These are phyloP conservation scores for Xylaria flabelliformis DNA, from an alignment of 495 filamentous ascomycete genomes.

Conservation along the genomic window DNA sequence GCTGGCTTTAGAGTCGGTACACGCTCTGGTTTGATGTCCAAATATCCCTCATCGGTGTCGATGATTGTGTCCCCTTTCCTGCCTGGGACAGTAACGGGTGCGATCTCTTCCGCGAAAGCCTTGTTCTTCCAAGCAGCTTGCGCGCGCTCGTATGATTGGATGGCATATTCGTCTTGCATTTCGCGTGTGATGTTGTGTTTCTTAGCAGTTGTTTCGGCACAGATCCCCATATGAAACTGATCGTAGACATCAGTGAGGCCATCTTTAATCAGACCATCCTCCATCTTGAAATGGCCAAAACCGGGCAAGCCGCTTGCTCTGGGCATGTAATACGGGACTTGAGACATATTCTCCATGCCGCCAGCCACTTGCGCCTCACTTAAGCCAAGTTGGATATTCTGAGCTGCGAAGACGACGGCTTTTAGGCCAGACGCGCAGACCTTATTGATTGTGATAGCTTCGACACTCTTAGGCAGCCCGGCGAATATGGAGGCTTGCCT, in stretches of 20 bases:
- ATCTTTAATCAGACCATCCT: slow-evolving; percentile 94
- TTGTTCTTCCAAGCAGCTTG: slow-evolving; percentile 86
- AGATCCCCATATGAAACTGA: slow-evolving; percentile 96
- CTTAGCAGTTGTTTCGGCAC: slow-evolving; percentile 94
- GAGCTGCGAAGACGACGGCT: slow-evolving; percentile 85
- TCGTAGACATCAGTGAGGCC: slow-evolving; percentile 97
- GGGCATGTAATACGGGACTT: slow-evolving; percentile 88
- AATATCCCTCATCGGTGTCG: slow-evolving; percentile 84
- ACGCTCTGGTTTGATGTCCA: slow-evolving; percentile 83
- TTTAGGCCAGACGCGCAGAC: slow-evolving; percentile 96
- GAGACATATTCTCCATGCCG: slow-evolving; percentile 97
- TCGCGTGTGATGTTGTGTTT: slow-evolving; percentile 80
- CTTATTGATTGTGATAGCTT: slow-evolving; percentile 94
- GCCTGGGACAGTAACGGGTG: slow-evolving; percentile 79
- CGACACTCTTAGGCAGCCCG: slow-evolving; percentile 77
- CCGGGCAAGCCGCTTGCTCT: slow-evolving; percentile 76
- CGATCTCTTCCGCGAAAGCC: slow-evolving; percentile 85
- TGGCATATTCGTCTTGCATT: slow-evolving; percentile 89
- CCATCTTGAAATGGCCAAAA: slow-evolving; percentile 83
- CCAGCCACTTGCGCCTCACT: slow-evolving; percentile 88
- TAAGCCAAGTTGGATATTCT: slow-evolving; percentile 90
- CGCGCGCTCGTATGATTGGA: slow-evolving; percentile 83
- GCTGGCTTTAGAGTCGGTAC: slow-evolving; percentile 87
- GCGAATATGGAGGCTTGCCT: slow-evolving; percentile 89
- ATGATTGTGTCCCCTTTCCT: slow-evolving; percentile 84